These are phyloP conservation scores for Cutaneotrichosporon dermatis DNA, from an alignment of 1,284 basidiomycete genomes.

Conservation along the genomic window DNA sequence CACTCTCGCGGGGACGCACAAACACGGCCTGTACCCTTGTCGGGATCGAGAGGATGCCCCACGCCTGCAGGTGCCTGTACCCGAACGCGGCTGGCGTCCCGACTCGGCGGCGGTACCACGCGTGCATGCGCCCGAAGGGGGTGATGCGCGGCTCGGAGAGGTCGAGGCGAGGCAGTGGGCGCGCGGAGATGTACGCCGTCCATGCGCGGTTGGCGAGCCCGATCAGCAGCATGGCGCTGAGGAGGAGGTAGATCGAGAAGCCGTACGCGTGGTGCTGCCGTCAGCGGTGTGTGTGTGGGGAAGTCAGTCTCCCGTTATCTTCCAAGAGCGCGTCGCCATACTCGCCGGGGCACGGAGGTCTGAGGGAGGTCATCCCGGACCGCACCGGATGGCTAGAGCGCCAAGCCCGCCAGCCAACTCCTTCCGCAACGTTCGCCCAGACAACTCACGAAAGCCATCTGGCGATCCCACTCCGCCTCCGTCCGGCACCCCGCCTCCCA, in stretches of 20 bases:
- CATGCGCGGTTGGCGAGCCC: not conserved
- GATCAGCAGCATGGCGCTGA: not conserved
- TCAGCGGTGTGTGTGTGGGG: not conserved
- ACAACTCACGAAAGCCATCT: not conserved
- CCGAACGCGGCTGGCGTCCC: slow-evolving; percentile 26
- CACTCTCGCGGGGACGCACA: slow-evolving; percentile 9
- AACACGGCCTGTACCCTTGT: slow-evolving; percentile 28
- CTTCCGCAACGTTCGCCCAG: not conserved
- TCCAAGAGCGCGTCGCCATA: too few relatives aligned
- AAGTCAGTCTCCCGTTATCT: too few relatives aligned
- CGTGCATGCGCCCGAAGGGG: not conserved
- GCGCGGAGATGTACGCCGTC: not conserved
- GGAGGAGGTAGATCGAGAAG: not conserved
- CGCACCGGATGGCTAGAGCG: too few relatives aligned
- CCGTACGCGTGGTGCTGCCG: not conserved
- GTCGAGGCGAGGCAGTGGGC: too few relatives aligned
- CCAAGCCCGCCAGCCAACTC: too few relatives aligned
- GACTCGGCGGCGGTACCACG: slow-evolving; percentile 20
- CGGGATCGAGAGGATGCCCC: slow-evolving; percentile 22
- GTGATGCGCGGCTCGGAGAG: not conserved
- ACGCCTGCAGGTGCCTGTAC: slow-evolving; percentile 22
- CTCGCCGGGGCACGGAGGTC: too few relatives aligned
- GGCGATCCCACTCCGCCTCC: not conserved
- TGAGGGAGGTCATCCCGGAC: too few relatives aligned
- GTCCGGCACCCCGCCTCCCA: not conserved